phyloP scores from a whole-genome alignment of 495 filamentous ascomycete genomes.

The Penicillium coprophilum region DNA sequence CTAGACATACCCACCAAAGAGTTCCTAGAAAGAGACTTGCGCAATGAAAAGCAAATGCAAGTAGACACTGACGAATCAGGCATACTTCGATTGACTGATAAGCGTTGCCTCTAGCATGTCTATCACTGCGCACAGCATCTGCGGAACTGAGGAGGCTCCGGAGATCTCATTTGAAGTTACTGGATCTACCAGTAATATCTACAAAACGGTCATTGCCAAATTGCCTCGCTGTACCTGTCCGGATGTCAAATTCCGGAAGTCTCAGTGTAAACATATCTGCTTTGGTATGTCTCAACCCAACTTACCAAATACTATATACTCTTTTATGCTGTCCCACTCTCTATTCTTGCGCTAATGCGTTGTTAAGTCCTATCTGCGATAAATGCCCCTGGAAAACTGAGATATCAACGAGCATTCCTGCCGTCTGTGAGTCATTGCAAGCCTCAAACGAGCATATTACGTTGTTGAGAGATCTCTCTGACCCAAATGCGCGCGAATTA shows the following conservation, averaged over 20 bases:
- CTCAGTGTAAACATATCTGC: slow-evolving; percentile 73
- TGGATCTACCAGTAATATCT: slow-evolving; percentile 75
- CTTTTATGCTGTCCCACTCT: no score
- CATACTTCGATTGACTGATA: neutral
- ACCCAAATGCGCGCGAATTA: slow-evolving; percentile 22
- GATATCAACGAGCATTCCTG: neutral
- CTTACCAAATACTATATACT: neutral
- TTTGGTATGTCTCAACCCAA: slow-evolving; percentile 46
- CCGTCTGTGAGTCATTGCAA: neutral
- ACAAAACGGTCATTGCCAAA: slow-evolving; percentile 56
- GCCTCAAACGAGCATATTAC: neutral
- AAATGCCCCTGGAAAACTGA: neutral
- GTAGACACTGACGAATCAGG: neutral
- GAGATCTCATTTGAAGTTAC: slow-evolving; percentile 64
- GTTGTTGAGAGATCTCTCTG: slow-evolving; percentile 13
- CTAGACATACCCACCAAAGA: neutral
- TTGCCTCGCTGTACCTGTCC: slow-evolving; percentile 68
- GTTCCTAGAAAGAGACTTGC: neutral
- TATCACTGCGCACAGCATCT: slow-evolving; percentile 50
- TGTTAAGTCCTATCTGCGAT: neutral
- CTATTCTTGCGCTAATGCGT: neutral
- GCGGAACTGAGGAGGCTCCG: slow-evolving; percentile 39
- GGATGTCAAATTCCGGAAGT: slow-evolving; percentile 48
- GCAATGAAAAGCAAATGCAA: neutral
- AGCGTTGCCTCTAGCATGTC: slow-evolving; percentile 50